Evolutionary conservation across 345 rosid genomes (phyloP).

Genomic region (Xanthoceras sorbifolium): DNA sequence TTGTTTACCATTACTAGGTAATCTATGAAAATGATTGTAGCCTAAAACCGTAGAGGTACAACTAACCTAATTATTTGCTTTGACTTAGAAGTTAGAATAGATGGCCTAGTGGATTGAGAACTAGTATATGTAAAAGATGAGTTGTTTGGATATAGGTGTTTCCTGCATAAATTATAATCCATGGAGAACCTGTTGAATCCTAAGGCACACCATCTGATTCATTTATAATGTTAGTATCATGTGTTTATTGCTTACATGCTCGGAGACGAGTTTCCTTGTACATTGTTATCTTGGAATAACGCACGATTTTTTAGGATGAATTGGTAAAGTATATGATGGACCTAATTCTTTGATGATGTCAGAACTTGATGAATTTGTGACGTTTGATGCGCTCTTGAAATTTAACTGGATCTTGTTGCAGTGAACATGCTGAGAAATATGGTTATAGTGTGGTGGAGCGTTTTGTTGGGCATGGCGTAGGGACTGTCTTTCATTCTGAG

Average conservation of each 20-base stretch:
- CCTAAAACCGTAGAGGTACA: not conserved
- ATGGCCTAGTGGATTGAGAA: not conserved
- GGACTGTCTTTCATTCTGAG: constrained; percentile 78
- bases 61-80: not conserved
- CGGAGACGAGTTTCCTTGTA: not conserved
- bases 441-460: constrained; percentile 89
- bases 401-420: constrained; percentile 31
- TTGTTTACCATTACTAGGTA: not conserved
- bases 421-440: constrained; percentile 87
- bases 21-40: not conserved
- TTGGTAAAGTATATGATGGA: not conserved
- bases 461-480: constrained; percentile 96
- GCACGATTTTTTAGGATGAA: not conserved
- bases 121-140: not conserved
- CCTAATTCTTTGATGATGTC: constrained; percentile 5
- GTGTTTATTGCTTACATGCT: not conserved
- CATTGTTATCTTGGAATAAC: not conserved
- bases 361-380: constrained; percentile 7
- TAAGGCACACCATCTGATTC: not conserved
- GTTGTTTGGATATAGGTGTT: not conserved
- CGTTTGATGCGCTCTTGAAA: not conserved
- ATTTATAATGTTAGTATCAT: not conserved
- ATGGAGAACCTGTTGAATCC: not conserved
- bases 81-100: not conserved
- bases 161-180: not conserved